Conservation (phyloP, 306 rosid genomes). For the Cajanus cajan region DNA sequence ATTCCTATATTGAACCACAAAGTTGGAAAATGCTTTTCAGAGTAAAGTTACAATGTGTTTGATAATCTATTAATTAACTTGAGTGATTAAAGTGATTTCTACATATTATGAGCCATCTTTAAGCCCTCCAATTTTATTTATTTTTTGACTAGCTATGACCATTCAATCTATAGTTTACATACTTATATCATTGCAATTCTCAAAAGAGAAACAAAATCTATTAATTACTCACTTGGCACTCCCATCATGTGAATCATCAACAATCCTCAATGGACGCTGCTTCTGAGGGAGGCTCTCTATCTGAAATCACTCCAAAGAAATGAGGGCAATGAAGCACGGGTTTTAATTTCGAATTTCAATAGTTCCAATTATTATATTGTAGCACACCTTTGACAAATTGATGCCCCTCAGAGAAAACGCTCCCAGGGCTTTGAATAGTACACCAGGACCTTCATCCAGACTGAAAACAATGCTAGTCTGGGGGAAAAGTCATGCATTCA, state of each 20-base stretch:
- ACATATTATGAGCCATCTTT: background rate
- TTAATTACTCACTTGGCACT: constrained; percentile 58
- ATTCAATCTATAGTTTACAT: background rate
- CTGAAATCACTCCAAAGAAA: constrained; percentile 49
- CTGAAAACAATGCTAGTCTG: constrained; percentile 79
- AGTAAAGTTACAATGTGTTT: background rate
- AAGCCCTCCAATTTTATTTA: constrained; percentile 14
- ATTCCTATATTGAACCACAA: background rate
- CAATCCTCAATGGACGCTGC: constrained; percentile 46
- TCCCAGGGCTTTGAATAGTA: constrained; percentile 73
- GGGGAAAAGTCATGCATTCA: background rate
- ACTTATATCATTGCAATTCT: background rate
- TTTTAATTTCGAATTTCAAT: background rate
- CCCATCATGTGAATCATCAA: constrained; percentile 57
- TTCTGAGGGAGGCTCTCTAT: constrained; percentile 74
- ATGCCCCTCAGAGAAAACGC: constrained; percentile 63
- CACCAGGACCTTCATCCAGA: constrained; percentile 68
- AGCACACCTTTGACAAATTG: constrained; percentile 58
- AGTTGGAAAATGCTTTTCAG: background rate
- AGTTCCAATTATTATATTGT: background rate
- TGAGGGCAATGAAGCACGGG: background rate
- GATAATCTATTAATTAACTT: background rate
- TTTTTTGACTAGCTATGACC: background rate
- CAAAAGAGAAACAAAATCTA: background rate
- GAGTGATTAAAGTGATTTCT: background rate